phyloP scores from a whole-genome alignment of 495 filamentous ascomycete genomes.

The Talaromyces proteolyticus region DNA sequence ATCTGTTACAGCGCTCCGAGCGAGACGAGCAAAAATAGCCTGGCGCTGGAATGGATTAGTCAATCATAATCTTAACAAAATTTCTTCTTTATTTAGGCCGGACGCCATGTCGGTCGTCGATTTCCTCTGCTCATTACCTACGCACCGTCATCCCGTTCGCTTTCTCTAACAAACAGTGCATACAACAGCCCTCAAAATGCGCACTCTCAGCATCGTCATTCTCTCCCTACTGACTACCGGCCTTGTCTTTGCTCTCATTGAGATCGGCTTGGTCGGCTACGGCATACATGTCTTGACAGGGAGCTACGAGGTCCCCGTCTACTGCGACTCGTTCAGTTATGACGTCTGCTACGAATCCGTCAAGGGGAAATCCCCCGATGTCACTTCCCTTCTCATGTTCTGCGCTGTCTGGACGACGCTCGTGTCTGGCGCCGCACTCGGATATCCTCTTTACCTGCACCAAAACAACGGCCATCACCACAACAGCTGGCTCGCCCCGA shows the following conservation, averaged over 20 bases:
- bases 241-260: slow-evolving; percentile 18
- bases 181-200: slow-evolving; percentile 11
- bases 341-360: slow-evolving; percentile 7
- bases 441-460: slow-evolving; percentile 16
- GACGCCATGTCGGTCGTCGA: too few species aligned
- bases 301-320: neutral
- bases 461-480: slow-evolving; percentile 12
- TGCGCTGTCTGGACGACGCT: slow-evolving; percentile 19
- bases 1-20: too few species aligned
- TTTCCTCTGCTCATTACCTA: neutral
- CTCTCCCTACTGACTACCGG: slow-evolving; percentile 16
- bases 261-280: slow-evolving; percentile 21
- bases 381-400: slow-evolving; percentile 21
- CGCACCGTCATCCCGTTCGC: neutral
- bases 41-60: too few species aligned
- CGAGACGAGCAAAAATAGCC: too few species aligned
- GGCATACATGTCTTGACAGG: slow-evolving; percentile 6
- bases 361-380: slow-evolving; percentile 13
- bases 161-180: neutral
- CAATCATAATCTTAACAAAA: too few species aligned
- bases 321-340: slow-evolving; percentile 6
- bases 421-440: slow-evolving; percentile 8
- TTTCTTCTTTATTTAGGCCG: too few species aligned
- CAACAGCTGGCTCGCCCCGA: slow-evolving; percentile 16
- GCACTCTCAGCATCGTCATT: slow-evolving; percentile 19